Evolutionary conservation across 2,329 filamentous ascomycete genomes (phyloP), one percentile per base, ranked within the genome.

Genomic region (Didymella sp.): DNA sequence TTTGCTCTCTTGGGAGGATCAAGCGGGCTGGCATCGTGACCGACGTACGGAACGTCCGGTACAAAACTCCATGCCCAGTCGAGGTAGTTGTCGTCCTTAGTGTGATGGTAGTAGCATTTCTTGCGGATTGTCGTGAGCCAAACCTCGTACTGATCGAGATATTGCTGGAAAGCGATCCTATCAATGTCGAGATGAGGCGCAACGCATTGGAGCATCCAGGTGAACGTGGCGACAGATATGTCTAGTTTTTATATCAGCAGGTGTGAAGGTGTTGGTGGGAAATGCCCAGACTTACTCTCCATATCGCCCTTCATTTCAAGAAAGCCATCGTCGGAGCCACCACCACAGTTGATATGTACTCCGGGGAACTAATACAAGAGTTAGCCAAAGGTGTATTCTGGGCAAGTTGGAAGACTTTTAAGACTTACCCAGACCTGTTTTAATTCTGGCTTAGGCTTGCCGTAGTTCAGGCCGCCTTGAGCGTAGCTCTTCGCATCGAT

Each of bases 131-230:
- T 59, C 38, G 61, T 62, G 1, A 72, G 62, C 69, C 70, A 80
- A 11, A 72, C 69, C 15, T 77, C 69, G 24, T 77, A 79, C 28
- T 76, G 72, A 1, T 75, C 70, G 54, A 79, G 72, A 49, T 76
- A 73, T 21, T 76, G 67, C 11, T 77, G 59, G 54, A 81, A 73
- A 52, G 78, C 81, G 8, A 74, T 67, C 4, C 72, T 66, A 57
- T 81, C 77, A 53, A 82, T 78, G 50, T 80, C 78, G 35, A 81
- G 71, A 42, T 81, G 76, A 0, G 78, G 77, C 0, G 77, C 71
- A 53, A 83, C 75, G 58, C 82, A 81, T 48, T 81, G 77, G 19
- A 85, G 79, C 83, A 85, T 85, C 83, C 83, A 85, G 2, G 80
- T 80, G 2, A 85, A 72, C 0, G 80, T 77, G 8, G 84, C 80